A percentile compares a stretch with the other conserved stretches of the same genome.
These are phyloP conservation scores for Cichorium intybus DNA, from an alignment of 140 eudicot species.

Conservation along the genomic window DNA sequence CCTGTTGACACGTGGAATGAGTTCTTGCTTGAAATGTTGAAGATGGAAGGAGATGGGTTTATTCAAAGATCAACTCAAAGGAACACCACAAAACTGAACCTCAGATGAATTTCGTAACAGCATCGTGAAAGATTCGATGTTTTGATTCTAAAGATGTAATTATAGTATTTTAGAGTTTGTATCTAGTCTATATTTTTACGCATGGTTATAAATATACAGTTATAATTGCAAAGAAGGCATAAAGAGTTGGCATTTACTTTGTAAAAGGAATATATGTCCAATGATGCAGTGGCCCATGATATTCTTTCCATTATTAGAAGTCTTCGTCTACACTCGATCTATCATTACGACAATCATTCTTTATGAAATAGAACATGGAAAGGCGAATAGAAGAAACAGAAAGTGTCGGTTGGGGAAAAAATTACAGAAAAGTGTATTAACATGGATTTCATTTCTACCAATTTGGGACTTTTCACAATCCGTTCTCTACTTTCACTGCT, in stretches of 20 bases:
- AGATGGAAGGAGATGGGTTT: constrained; percentile 42
- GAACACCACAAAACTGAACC: constrained; percentile 24
- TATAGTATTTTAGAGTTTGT: constrained; percentile 29
- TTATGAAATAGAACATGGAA: background rate
- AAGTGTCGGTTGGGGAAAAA: constrained; percentile 14
- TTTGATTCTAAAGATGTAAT: constrained; percentile 28
- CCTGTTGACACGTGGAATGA: constrained; percentile 75
- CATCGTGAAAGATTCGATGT: background rate
- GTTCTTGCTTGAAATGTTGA: constrained; percentile 53
- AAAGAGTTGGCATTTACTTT: constrained; percentile 10
- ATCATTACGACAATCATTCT: constrained; percentile 22
- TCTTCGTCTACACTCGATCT: constrained; percentile 19
- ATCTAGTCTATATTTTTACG: constrained; percentile 24
- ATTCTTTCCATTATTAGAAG: background rate
- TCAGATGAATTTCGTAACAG: constrained; percentile 16
- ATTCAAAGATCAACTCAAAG: constrained; percentile 24
- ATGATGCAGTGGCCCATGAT: constrained; percentile 21
- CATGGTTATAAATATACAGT: constrained; percentile 22
- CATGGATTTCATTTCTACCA: background rate
- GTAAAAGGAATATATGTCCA: constrained; percentile 1
- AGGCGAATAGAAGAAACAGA: constrained; percentile 6
- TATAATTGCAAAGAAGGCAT: constrained; percentile 17
- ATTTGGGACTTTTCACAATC: background rate
- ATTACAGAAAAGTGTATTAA: background rate
- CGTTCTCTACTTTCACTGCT: too few relatives aligned